Evolutionary conservation across 163 green algal genomes (phyloP).

Genomic region (Scenedesmus sp.): DNA sequence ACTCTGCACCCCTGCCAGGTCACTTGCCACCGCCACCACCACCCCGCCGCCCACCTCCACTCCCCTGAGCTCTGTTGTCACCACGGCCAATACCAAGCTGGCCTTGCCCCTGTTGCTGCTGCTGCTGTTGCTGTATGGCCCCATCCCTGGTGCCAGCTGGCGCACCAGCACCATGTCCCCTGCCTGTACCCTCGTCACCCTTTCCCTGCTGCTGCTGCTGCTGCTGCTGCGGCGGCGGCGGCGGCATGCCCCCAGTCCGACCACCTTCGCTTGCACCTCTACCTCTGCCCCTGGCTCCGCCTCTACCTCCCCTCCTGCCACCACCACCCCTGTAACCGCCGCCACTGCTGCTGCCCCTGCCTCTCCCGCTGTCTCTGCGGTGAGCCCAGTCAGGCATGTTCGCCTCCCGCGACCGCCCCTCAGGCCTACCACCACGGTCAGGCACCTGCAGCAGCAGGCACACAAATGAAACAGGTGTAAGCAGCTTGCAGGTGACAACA

Average conservation of each 20-base stretch:
- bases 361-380: not conserved
- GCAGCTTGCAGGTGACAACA: too few species aligned
- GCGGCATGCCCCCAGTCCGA: not conserved
- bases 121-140: not conserved
- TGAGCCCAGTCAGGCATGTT: conserved; percentile 39
- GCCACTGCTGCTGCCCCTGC: not conserved
- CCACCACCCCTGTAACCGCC: not conserved
- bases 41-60: not conserved
- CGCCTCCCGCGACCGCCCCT: conserved; percentile 3
- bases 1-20: not conserved
- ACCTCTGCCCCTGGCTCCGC: not conserved
- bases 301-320: not conserved
- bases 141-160: not conserved
- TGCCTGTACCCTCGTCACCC: not conserved
- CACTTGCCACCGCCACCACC: not conserved
- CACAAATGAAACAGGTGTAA: not conserved
- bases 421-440: conserved; percentile 34
- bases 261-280: not conserved
- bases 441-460: conserved; percentile 16
- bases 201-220: not conserved
- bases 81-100: not conserved
- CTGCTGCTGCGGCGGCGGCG: not conserved
- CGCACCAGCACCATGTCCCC: not conserved
- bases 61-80: too few species aligned
- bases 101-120: not conserved